Percentiles rank a stretch among this genome's conserved stretches.
Conservation (phyloP, 1,284 basidiomycete genomes). For the Boletus semigastroideus region DNA sequence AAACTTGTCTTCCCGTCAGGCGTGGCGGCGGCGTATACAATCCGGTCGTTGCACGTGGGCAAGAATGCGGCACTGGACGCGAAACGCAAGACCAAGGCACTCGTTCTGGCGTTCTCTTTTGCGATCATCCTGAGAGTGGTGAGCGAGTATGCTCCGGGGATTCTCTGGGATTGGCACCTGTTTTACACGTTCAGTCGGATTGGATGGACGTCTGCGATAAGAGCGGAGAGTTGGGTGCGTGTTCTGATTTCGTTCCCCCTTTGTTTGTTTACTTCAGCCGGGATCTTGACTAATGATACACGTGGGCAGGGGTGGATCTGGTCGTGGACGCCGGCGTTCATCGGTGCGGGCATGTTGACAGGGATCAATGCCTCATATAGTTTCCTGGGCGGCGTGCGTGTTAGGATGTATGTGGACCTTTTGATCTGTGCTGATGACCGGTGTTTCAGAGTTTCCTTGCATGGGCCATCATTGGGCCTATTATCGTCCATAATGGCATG, state of each 20-base stretch:
- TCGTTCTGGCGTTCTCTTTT: conserved; percentile 30
- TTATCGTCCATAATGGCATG: conserved; percentile 50
- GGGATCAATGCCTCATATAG: conserved; percentile 67
- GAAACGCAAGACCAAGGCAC: conserved; percentile 56
- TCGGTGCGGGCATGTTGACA: conserved; percentile 65
- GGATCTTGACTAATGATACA: background rate
- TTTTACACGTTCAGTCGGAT: conserved; percentile 33
- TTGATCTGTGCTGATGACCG: conserved; percentile 20
- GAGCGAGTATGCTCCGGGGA: conserved; percentile 58
- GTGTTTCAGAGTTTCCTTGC: conserved; percentile 56
- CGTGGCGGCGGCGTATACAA: conserved; percentile 68
- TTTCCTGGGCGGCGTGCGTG: conserved; percentile 46
- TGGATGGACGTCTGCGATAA: conserved; percentile 61
- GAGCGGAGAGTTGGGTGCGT: conserved; percentile 43
- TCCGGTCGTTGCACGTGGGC: conserved; percentile 60
- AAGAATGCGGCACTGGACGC: conserved; percentile 49
- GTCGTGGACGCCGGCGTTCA: conserved; percentile 56
- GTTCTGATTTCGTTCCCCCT: background rate
- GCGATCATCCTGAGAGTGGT: conserved; percentile 57
- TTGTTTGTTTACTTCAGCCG: conserved; percentile 10
- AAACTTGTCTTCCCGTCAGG: conserved; percentile 70
- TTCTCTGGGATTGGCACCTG: conserved; percentile 13
- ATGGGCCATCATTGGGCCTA: conserved; percentile 65
- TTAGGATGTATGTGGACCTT: background rate
- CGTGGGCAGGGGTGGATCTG: conserved; percentile 31